phyloP scores from a whole-genome alignment of 768 basidiomycete species.

The Rhodotorula taiwanensis region DNA sequence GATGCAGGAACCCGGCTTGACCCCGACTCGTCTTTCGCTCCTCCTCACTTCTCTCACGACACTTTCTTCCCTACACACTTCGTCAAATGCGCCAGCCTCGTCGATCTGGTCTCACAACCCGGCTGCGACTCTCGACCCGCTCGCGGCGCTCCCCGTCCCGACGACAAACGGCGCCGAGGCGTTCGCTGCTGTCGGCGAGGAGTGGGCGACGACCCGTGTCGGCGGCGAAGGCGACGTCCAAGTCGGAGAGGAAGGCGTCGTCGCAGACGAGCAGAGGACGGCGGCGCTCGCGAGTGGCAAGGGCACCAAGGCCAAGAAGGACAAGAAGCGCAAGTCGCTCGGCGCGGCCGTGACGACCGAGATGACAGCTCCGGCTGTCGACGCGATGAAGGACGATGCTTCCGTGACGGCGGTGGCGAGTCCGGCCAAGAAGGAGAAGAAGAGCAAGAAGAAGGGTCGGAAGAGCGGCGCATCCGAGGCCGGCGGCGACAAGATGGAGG shows the following conservation, averaged over 20 bases:
- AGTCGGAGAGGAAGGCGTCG: constrained; percentile 35
- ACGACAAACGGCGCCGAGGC: constrained; percentile 1
- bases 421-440: constrained; percentile 5
- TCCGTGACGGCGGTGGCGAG: too few relatives aligned
- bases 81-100: constrained; percentile 18
- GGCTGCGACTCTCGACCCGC: constrained; percentile 30
- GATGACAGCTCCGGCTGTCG: too few relatives aligned
- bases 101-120: constrained; percentile 35
- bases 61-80: constrained; percentile 34
- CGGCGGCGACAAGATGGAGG: constrained; percentile 27
- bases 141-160: constrained; percentile 10
- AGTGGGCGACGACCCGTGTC: constrained; percentile 26
- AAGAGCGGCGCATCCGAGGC: constrained; percentile 7
- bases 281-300: too few relatives aligned
- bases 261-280: constrained; percentile 13
- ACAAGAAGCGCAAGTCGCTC: constrained; percentile 10
- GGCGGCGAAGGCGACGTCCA: constrained; percentile 35
- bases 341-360: too few relatives aligned
- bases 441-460: not conserved
- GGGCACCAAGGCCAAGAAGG: constrained; percentile 8
- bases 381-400: too few relatives aligned
- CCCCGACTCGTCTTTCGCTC: constrained; percentile 28
- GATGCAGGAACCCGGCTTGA: constrained; percentile 31
- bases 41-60: constrained; percentile 36
- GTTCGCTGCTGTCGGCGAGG: constrained; percentile 4